A percentile compares a stretch with the other conserved stretches of the same genome.
These are phyloP conservation scores for Cystobasidium sp. DNA, from an alignment of 1,284 basidiomycete genomes.

Conservation along the genomic window DNA sequence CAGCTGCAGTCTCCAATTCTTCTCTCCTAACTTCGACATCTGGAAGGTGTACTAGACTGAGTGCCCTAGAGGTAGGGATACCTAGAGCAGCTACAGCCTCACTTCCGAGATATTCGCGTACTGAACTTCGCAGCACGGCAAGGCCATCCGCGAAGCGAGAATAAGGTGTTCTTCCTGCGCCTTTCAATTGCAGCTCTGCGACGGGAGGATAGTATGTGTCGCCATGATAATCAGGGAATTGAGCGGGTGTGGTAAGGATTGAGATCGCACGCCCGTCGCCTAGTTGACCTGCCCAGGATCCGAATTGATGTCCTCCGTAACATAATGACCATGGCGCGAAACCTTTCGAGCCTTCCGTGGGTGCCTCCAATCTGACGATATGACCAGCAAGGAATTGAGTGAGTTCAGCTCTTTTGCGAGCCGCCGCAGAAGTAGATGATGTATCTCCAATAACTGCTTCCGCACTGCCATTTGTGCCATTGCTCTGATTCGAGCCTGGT, in stretches of 20 bases:
- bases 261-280: constrained; percentile 94
- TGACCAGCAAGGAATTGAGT: constrained; percentile 79
- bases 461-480: constrained; percentile 53
- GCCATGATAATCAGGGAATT: constrained; percentile 25
- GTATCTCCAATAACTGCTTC: constrained; percentile 32
- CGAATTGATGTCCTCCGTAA: constrained; percentile 61
- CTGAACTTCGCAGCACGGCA: constrained; percentile 86
- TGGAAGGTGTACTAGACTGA: constrained; percentile 79
- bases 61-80: constrained; percentile 86
- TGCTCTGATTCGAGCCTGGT: constrained; percentile 52
- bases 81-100: constrained; percentile 82
- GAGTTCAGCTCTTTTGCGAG: constrained; percentile 64
- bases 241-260: constrained; percentile 58
- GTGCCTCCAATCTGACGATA: constrained; percentile 66
- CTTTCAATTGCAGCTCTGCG: constrained; percentile 84
- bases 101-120: constrained; percentile 72
- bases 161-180: constrained; percentile 91
- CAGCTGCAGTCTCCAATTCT: constrained; percentile 73
- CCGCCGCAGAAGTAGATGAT: constrained; percentile 47
- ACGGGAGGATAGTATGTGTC: constrained; percentile 35
- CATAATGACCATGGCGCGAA: constrained; percentile 87
- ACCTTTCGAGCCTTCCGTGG: constrained; percentile 54
- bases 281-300: constrained; percentile 87
- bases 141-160: constrained; percentile 88
- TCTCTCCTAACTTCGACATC: constrained; percentile 78